Percentiles rank a stretch among this genome's conserved stretches.
phyloP scores from a whole-genome alignment of 139 green algal species.

The Chlamydomonas sp. region DNA sequence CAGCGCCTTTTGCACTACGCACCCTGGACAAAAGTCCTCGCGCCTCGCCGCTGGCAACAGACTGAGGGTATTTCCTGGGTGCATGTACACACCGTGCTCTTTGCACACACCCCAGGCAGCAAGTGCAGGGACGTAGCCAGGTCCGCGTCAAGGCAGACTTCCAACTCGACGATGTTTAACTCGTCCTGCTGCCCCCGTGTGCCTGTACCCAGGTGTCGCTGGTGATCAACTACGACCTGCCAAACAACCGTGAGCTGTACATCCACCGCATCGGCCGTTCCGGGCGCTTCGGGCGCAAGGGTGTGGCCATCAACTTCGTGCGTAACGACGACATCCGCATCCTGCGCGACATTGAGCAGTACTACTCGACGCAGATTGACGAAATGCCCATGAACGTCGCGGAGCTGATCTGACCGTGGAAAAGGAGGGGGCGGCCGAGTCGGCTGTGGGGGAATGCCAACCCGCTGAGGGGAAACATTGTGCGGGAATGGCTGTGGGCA shows the following conservation, averaged over 20 bases:
- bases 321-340: conserved; percentile 95
- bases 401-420: conserved; percentile 79
- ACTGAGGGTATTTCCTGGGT: too few species aligned
- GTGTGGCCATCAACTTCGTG: conserved; percentile 99
- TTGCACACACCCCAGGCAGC: too few species aligned
- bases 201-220: conserved; percentile 85
- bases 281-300: conserved; percentile 95
- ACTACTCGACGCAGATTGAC: conserved; percentile 82
- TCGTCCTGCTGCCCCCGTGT: not conserved
- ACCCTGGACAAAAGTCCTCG: too few species aligned
- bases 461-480: not conserved
- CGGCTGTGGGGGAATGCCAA: not conserved
- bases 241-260: conserved; percentile 98
- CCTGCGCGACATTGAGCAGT: conserved; percentile 98
- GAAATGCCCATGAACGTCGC: conserved; percentile 92
- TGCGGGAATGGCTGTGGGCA: too few species aligned
- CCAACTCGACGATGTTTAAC: too few species aligned
- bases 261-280: conserved; percentile 98
- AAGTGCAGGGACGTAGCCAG: too few species aligned
- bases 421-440: not conserved
- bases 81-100: too few species aligned
- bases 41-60: too few species aligned
- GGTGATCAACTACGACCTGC: conserved; percentile 99
- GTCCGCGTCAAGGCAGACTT: too few species aligned
- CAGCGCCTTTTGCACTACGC: too few species aligned